Base-by-base conservation (phyloP, 2,329 filamentous ascomycete genomes). In the Aspergillus puulaauensis region DNA sequence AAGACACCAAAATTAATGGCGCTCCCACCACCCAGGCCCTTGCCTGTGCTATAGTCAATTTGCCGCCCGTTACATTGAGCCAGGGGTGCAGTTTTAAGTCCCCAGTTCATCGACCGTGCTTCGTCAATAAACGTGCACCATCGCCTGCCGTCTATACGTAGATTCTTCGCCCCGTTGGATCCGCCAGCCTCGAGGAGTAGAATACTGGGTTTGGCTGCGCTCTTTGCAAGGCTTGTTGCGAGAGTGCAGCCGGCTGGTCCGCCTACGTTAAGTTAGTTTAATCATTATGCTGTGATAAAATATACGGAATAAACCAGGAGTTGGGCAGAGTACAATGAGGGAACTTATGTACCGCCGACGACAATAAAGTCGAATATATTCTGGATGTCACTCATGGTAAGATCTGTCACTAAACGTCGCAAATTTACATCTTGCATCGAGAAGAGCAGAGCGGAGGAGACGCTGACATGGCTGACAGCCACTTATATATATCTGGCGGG, bases 141-240 rank as follows among this genome's bases (percentile, higher is more conserved):
- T 47, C 85, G 79, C 63, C 87, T 78, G n/a, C 78, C 83, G 47
- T 80, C 77, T 11, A 82, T 76, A 2, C 80, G 79, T 6, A 81
- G 73, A 6, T 74, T 68, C 6, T 69, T 73, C 56, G 82, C 78
- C 1, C 79, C 76, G 46, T 85, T 82, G 7, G 66, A 62, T 2
- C 76, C 72, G 15, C 86, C 86, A 1, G 85, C 86, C 70, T 89
- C 86, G 2, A 89, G 70, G 1, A 89, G 76, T 1, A 88, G 78
- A 1, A 88, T 79, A 0, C 68, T 76, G 0, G 85, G 86, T 9
- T 71, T 75, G 40, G 76, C 75, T 0, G 74, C 40, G 0, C 81
- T 73, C 17, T 74, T 70, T 2, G 83, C 79, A 3, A 89, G 79
- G 1, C 76, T 73, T 1, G 80, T 72, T 0, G 86, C 86, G 12